Evolutionary conservation across 2,329 filamentous ascomycete genomes (phyloP), one percentile per base, ranked within the genome.

Genomic region (Verticillium albo-atrum): DNA sequence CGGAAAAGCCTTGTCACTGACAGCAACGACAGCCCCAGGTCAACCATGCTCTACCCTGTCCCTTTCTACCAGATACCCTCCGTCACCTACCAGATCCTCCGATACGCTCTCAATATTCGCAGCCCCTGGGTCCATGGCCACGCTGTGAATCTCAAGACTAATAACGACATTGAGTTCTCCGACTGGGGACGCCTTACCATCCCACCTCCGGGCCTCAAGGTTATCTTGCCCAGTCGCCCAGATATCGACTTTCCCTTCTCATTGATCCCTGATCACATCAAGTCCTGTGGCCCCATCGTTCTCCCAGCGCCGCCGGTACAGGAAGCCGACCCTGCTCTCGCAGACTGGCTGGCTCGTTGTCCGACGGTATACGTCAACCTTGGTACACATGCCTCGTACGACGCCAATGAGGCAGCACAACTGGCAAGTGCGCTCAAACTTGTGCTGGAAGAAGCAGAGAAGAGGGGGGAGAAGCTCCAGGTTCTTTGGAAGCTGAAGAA

Each of bases 341-440:
- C 72, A 1, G 34, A 53, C 0, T 83, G 80, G 80, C 61, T 83
- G 14, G 66, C 68, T 1, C 63, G 65, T 10, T 68, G 66, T 0
- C 77, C 77, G 2, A 82, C 80, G 0, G 66, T 82, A 0, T 68
- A 83, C 14, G 72, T 83, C 9, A 82, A 79, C 57, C 70, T 83
- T 0, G 80, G 81, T 0, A 81, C 59, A 3, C 65, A 63, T 0
- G 65, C 72, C 4, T 65, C 68, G 1, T 66, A 72, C 1, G 65
- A 70, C 0, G 30, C 30, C 30, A 32, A 32, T 2, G 70, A 76
- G 54, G 76, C 75, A 0, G 54, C 68, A 7, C 74, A 78, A 32
- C 72, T 82, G 32, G 74, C 75, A 0, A 54, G 50, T 0, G 75
- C 74, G 0, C 37, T 82, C 3, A 68, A 68, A 9, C 62, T 66